Evolutionary conservation across 768 basidiomycete species (phyloP).

Genomic region (Agrocybe pediades): DNA sequence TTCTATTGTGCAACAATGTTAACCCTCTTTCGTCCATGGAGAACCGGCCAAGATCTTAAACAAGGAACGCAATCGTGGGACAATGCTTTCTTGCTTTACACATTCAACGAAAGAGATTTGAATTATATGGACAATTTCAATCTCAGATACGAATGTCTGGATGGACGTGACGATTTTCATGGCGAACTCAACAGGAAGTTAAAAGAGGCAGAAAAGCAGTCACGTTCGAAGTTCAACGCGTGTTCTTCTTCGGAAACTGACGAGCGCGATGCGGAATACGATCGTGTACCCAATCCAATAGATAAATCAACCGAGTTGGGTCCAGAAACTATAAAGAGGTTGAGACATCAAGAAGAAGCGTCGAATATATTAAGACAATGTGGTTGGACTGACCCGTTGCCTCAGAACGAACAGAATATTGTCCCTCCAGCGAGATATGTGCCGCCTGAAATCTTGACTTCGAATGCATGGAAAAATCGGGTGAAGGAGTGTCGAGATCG

Average conservation of each 20-base stretch:
- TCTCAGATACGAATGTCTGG: conserved; percentile 34
- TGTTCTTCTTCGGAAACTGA: not conserved
- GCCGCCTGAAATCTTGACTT: too few species aligned
- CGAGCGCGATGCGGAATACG: not conserved
- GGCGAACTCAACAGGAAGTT: not conserved
- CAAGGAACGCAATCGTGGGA: conserved; percentile 21
- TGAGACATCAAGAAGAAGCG: too few species aligned
- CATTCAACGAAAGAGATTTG: conserved; percentile 12
- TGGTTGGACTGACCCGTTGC: too few species aligned
- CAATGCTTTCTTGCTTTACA: conserved; percentile 14
- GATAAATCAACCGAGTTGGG: too few species aligned
- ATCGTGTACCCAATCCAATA: too few species aligned
- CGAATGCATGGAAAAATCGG: too few species aligned
- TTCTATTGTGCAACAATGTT: conserved; percentile 32
- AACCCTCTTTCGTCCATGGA: conserved; percentile 31
- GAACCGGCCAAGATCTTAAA: conserved; percentile 23
- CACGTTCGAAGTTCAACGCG: not conserved
- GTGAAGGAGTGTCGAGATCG: too few species aligned
- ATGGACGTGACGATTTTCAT: conserved; percentile 32
- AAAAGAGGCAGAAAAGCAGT: not conserved
- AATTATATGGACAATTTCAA: conserved; percentile 30
- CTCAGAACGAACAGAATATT: too few species aligned
- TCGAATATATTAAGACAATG: too few species aligned
- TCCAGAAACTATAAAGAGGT: too few species aligned
- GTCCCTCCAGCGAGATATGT: too few species aligned